Conservation (phyloP, 2,329 filamentous ascomycete species). For the Fusarium citri region DNA sequence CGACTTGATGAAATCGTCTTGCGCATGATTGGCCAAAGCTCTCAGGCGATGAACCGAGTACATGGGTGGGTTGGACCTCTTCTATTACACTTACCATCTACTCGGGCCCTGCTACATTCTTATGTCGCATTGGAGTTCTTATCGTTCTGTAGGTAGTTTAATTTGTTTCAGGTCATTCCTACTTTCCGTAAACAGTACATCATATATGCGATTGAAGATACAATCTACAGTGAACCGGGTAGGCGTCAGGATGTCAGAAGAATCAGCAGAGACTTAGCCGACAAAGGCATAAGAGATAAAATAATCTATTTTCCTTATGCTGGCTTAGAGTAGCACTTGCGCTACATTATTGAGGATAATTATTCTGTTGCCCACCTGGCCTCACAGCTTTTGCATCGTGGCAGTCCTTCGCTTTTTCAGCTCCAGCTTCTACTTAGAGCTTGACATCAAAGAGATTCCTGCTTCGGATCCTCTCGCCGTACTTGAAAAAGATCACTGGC, state of each 20-base stretch:
- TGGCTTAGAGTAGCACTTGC: no score
- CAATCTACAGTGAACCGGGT: background rate
- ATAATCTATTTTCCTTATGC: no score
- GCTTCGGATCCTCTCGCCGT: slow-evolving; percentile 52
- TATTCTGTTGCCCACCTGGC: background rate
- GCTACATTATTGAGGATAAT: no score
- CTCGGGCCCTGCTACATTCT: background rate
- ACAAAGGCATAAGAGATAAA: no score
- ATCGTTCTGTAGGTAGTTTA: background rate
- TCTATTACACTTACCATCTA: background rate
- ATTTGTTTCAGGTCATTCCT: background rate
- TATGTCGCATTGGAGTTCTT: background rate
- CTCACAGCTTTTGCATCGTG: background rate
- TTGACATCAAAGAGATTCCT: slow-evolving; percentile 46
- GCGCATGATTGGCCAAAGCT: slow-evolving; percentile 25
- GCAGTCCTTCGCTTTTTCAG: background rate
- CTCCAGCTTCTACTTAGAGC: slow-evolving; percentile 23
- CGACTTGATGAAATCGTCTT: slow-evolving; percentile 32
- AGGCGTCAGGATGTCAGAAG: background rate
- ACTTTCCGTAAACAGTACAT: background rate
- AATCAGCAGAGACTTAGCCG: no score
- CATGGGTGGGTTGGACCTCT: background rate
- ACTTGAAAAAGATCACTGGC: slow-evolving; percentile 53
- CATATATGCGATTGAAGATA: background rate
- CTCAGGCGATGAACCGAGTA: background rate